These are phyloP conservation scores for Ophiostoma ips DNA, from an alignment of 2,329 filamentous ascomycete species.

Conservation along the genomic window DNA sequence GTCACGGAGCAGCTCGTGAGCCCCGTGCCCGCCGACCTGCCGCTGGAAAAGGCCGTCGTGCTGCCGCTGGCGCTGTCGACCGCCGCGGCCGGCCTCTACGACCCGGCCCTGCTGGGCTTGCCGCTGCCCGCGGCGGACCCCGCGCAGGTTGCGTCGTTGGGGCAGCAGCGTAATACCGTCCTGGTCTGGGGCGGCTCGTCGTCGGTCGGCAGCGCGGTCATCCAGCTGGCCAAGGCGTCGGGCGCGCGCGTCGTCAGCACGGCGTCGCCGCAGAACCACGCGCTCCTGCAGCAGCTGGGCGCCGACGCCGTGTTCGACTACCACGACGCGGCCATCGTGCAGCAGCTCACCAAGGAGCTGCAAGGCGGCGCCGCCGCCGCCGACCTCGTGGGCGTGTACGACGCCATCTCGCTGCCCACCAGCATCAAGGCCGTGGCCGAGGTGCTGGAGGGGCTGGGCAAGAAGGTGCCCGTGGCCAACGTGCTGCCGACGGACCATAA, in stretches of 20 bases:
- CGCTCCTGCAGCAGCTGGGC: not conserved
- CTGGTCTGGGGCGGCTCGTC: not conserved
- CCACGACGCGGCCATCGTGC: not conserved
- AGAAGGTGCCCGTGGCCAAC: not conserved
- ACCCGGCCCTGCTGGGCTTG: not conserved
- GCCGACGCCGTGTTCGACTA: not conserved
- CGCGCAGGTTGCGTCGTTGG: not conserved
- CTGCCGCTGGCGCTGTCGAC: not conserved
- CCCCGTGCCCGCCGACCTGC: not conserved
- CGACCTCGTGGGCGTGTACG: not conserved
- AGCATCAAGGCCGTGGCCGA: not conserved
- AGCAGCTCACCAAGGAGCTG: not conserved
- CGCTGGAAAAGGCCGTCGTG: not conserved
- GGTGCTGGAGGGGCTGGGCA: not conserved
- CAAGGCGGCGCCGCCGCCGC: too few species aligned
- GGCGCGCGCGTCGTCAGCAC: not conserved
- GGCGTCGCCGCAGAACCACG: not conserved
- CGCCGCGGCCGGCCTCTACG: not conserved
- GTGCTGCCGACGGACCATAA: not conserved
- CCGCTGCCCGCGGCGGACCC: not conserved
- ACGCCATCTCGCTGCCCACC: not conserved
- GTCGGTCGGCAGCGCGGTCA: not conserved
- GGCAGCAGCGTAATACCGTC: not conserved
- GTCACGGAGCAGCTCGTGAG: not conserved
- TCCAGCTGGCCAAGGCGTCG: not conserved